Evolutionary conservation across 371 early-diverging fungal species (phyloP).

Genomic region (Rhizopus stolonifer): DNA sequence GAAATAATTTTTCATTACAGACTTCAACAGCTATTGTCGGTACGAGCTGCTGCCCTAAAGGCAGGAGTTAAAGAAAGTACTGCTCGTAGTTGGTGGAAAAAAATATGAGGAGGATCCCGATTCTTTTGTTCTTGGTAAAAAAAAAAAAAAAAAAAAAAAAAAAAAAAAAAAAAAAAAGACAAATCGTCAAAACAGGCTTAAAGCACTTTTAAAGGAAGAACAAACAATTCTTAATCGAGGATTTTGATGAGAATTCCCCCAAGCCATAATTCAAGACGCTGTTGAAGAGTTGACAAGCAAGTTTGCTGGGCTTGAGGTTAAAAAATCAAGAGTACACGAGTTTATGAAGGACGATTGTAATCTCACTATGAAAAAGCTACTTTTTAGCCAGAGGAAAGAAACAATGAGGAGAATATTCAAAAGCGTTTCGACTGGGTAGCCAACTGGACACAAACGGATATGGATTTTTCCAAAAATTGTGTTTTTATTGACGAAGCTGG

Average conservation of each 20-base stretch:
- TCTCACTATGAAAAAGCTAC: no score
- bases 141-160: no score
- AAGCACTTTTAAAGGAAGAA: not conserved
- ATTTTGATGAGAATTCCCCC: conserved; percentile 8
- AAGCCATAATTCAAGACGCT: conserved; percentile 4
- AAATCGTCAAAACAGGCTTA: not conserved
- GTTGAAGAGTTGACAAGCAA: not conserved
- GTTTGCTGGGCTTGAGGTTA: no score
- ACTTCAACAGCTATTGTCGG: not conserved
- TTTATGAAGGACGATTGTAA: no score
- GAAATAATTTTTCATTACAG: not conserved
- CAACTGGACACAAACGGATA: not conserved
- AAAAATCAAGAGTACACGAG: no score
- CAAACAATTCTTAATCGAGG: conserved; percentile 1
- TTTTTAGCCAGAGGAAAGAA: no score
- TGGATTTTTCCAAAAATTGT: not conserved
- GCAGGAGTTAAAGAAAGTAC: not conserved
- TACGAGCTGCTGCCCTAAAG: not conserved
- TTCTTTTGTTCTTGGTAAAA: no score
- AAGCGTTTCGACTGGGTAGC: conserved; percentile 1
- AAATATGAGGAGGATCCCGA: not conserved
- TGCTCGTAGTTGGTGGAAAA: not conserved
- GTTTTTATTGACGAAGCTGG: conserved; percentile 4
- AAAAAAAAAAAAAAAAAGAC: no score
- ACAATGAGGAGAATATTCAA: not conserved